Evolutionary conservation across 208 protist genomes (phyloP).

Genomic region (Phytomonas sp.): DNA sequence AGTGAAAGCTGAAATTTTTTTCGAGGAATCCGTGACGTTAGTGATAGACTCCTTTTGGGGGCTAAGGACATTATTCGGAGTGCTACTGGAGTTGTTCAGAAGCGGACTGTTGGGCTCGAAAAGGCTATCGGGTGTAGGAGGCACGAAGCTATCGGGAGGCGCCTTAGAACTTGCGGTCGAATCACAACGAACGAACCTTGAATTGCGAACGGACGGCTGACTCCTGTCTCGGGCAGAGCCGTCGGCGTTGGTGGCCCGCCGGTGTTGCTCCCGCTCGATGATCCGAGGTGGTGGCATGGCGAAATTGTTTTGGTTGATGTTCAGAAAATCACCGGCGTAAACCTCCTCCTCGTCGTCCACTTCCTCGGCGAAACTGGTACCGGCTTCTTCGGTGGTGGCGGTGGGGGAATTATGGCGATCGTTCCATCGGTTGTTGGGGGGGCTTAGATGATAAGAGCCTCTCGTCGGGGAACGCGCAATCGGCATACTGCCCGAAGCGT

Average conservation of each 20-base stretch:
- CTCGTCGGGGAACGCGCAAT: too few species aligned
- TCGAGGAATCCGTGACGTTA: too few species aligned
- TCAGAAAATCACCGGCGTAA: conserved; percentile 17
- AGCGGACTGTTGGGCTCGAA: conserved; percentile 8
- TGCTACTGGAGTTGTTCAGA: conserved; percentile 14
- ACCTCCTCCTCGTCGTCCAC: conserved; percentile 19
- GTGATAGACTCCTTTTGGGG: too few species aligned
- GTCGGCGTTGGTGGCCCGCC: conserved; percentile 19
- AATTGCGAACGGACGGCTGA: too few species aligned
- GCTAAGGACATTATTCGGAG: background rate
- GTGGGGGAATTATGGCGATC: conserved; percentile 32
- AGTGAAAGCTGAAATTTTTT: too few species aligned
- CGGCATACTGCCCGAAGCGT: too few species aligned
- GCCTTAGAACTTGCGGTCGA: conserved; percentile 13
- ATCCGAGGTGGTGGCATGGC: conserved; percentile 53
- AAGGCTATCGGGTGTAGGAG: background rate
- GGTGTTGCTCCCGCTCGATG: conserved; percentile 81
- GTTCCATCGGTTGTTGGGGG: background rate
- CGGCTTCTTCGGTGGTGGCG: conserved; percentile 75
- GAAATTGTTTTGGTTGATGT: conserved; percentile 12
- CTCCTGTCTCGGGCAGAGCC: background rate
- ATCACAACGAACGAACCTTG: too few species aligned
- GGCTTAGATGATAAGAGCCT: too few species aligned
- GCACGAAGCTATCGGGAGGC: conserved; percentile 1
- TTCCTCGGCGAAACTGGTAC: conserved; percentile 35